These are phyloP conservation scores for Cutaneotrichosporon sp. DNA, from an alignment of 1,284 basidiomycete species.

Conservation along the genomic window DNA sequence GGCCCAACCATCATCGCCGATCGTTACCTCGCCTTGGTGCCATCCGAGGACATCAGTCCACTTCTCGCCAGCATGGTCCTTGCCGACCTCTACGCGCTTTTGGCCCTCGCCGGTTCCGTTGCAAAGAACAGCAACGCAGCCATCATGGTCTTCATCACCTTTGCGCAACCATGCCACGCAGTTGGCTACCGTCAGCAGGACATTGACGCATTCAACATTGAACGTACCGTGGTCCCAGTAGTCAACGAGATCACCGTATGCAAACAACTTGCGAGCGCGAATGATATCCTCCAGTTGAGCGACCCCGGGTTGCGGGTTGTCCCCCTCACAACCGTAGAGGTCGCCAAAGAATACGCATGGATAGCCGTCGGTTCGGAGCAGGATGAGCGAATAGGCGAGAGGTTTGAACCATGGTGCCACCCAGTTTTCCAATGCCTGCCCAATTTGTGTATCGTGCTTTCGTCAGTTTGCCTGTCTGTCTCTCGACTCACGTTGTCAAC, in stretches of 20 bases:
- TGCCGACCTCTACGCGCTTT: constrained; percentile 53
- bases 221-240: constrained; percentile 53
- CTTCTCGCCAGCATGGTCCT: constrained; percentile 53
- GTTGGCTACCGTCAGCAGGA: constrained; percentile 30
- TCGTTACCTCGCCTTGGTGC: constrained; percentile 53
- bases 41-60: constrained; percentile 58
- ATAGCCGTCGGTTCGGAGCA: constrained; percentile 75
- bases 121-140: constrained; percentile 51
- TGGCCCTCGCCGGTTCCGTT: constrained; percentile 45
- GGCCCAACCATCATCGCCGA: constrained; percentile 56
- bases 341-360: constrained; percentile 95
- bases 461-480: constrained; percentile 11
- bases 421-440: constrained; percentile 55
- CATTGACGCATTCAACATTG: neutral
- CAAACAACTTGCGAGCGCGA: constrained; percentile 52
- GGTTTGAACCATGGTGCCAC: constrained; percentile 56
- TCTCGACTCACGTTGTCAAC: constrained; percentile 49
- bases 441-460: constrained; percentile 53
- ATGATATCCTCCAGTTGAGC: constrained; percentile 53
- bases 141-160: constrained; percentile 52
- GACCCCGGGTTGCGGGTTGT: constrained; percentile 51
- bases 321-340: constrained; percentile 55
- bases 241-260: constrained; percentile 53
- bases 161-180: constrained; percentile 53
- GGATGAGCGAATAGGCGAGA: constrained; percentile 72